Conservation (phyloP, 2,329 filamentous ascomycete species). For the Ilyonectria robusta region DNA sequence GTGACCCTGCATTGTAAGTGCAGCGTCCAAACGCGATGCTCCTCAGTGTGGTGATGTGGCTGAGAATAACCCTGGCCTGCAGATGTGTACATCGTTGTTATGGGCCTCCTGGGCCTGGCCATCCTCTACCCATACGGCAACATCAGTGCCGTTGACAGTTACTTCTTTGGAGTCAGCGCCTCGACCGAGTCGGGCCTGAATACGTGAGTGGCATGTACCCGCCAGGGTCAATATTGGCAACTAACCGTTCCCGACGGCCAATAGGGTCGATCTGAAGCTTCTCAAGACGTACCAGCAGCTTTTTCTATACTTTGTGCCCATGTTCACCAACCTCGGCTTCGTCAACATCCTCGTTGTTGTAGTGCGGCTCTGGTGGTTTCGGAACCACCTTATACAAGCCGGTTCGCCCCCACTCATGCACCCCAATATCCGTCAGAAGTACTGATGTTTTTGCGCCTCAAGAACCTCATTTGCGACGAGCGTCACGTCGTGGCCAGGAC, state of each 20-base stretch:
- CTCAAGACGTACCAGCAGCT: constrained; percentile 66
- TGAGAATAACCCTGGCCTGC: constrained; percentile 22
- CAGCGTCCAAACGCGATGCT: background rate
- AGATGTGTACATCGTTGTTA: constrained; percentile 46
- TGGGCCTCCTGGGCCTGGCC: constrained; percentile 41
- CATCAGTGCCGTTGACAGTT: constrained; percentile 59
- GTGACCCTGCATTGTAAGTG: constrained; percentile 47
- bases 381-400: constrained; percentile 58
- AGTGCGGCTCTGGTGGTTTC: constrained; percentile 64
- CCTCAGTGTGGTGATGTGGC: constrained; percentile 15
- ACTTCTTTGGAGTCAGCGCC: constrained; percentile 64
- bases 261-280: constrained; percentile 64
- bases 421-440: background rate
- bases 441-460: background rate
- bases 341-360: constrained; percentile 65
- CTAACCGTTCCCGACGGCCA: constrained; percentile 22
- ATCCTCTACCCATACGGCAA: constrained; percentile 44
- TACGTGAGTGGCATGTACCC: constrained; percentile 52
- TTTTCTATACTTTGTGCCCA: constrained; percentile 64
- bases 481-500: constrained; percentile 1
- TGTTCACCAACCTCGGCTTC: constrained; percentile 63
- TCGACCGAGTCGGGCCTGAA: constrained; percentile 67
- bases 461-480: constrained; percentile 38
- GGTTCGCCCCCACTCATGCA: constrained; percentile 42
- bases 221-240: background rate